Evolutionary conservation across 2,329 filamentous ascomycete genomes (phyloP).

Genomic region (Dactylellina sp.): DNA sequence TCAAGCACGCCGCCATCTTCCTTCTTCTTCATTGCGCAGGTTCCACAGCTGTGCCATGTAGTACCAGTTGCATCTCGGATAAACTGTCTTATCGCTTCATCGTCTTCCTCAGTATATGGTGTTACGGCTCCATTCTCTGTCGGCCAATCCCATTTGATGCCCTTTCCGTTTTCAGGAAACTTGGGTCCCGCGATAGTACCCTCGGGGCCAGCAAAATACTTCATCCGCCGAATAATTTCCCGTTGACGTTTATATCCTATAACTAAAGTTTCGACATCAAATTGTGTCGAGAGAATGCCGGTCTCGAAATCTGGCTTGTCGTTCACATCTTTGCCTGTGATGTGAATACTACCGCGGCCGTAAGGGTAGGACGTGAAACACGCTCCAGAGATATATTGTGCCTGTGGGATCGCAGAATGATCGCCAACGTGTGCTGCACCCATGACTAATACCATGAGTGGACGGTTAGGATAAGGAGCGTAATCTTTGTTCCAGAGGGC

Average conservation of each 20-base stretch:
- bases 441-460: conserved; percentile 66
- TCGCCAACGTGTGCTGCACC: conserved; percentile 65
- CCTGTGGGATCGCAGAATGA: conserved; percentile 63
- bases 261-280: conserved; percentile 71
- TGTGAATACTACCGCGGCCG: conserved; percentile 73
- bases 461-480: conserved; percentile 75
- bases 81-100: conserved; percentile 66
- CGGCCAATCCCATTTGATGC: conserved; percentile 58
- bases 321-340: conserved; percentile 66
- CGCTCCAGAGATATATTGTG: conserved; percentile 69
- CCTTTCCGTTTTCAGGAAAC: conserved; percentile 65
- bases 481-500: conserved; percentile 84
- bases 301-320: conserved; percentile 70
- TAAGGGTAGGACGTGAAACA: conserved; percentile 72
- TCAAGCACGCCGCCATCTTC: conserved; percentile 66
- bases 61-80: conserved; percentile 64
- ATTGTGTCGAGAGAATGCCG: conserved; percentile 70
- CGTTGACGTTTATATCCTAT: conserved; percentile 76
- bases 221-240: conserved; percentile 71
- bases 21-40: conserved; percentile 66
- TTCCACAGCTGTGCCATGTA: conserved; percentile 66
- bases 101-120: conserved; percentile 68
- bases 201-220: conserved; percentile 66
- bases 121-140: conserved; percentile 52
- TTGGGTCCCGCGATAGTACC: conserved; percentile 68